Evolutionary conservation across 2,329 filamentous ascomycete genomes (phyloP).

Genomic region (Tolypocladium inflatum): DNA sequence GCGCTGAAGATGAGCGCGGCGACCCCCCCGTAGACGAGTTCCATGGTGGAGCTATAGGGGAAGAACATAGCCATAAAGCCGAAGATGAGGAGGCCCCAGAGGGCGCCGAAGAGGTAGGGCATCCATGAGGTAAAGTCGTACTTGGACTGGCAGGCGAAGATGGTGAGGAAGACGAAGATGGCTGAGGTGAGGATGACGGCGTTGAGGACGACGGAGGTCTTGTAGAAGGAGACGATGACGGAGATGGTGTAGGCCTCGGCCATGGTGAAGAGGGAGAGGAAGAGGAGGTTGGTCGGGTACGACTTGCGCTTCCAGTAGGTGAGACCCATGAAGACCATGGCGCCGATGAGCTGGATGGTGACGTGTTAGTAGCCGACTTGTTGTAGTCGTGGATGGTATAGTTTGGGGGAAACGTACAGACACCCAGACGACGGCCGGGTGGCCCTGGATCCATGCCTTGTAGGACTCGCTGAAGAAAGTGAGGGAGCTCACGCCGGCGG

Average conservation of each 20-base stretch:
- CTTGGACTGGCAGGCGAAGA: slow-evolving; percentile 94
- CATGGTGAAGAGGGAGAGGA: slow-evolving; percentile 81
- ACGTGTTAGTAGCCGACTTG: slow-evolving; percentile 9
- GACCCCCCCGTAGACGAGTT: slow-evolving; percentile 77
- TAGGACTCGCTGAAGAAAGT: slow-evolving; percentile 79
- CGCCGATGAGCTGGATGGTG: slow-evolving; percentile 54
- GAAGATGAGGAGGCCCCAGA: slow-evolving; percentile 88
- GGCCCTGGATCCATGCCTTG: slow-evolving; percentile 75
- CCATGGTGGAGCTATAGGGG: slow-evolving; percentile 68
- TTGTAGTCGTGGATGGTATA: background rate
- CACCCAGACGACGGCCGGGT: slow-evolving; percentile 76
- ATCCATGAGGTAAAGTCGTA: slow-evolving; percentile 98
- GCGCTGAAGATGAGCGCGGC: slow-evolving; percentile 83
- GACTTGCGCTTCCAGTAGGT: slow-evolving; percentile 96
- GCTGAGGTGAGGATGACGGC: slow-evolving; percentile 81
- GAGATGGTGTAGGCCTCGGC: slow-evolving; percentile 91
- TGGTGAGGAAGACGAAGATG: slow-evolving; percentile 68
- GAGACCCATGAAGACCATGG: slow-evolving; percentile 74
- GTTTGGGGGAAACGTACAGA: slow-evolving; percentile 43
- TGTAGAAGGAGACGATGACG: slow-evolving; percentile 86
- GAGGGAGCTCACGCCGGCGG: slow-evolving; percentile 67
- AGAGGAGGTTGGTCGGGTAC: slow-evolving; percentile 89
- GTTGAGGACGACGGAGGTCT: slow-evolving; percentile 75
- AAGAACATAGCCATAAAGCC: slow-evolving; percentile 90
- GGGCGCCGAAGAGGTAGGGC: slow-evolving; percentile 82